Evolutionary conservation across 202 grass and related monocot species (phyloP).

Genomic region (Cymbopogon flexuosus): DNA sequence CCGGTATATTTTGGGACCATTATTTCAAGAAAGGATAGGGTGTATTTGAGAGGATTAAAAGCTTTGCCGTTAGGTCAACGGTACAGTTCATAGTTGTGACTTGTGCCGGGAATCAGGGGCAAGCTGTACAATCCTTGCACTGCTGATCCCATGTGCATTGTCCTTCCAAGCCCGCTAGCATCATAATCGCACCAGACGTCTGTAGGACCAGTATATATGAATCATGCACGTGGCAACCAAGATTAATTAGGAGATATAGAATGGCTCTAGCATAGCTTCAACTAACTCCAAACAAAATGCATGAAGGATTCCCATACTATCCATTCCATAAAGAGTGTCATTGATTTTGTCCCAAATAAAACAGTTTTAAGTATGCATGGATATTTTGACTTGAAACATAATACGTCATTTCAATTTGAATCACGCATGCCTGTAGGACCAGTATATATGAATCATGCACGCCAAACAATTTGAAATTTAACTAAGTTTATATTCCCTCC

Average conservation of each 20-base stretch:
- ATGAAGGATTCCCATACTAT: background rate
- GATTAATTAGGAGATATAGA: no score
- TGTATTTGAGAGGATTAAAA: background rate
- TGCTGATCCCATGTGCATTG: slow-evolving; percentile 7
- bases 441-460: no score
- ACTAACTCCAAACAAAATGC: background rate
- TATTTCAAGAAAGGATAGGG: background rate
- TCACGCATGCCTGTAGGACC: no score
- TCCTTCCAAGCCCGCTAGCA: background rate
- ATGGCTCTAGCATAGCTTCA: background rate
- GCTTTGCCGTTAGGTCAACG: background rate
- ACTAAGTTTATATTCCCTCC: no score
- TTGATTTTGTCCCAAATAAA: no score
- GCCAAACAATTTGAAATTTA: no score
- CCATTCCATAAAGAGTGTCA: no score
- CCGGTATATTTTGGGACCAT: background rate
- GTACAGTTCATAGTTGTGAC: background rate
- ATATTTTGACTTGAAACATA: no score
- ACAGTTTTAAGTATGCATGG: no score
- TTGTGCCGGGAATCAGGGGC: background rate
- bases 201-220: background rate
- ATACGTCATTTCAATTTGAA: no score
- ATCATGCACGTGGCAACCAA: background rate
- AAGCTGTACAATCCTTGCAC: background rate
- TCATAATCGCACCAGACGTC: background rate